Evolutionary conservation across 2,329 filamentous ascomycete species (phyloP), one percentile per base, ranked within the genome.

Genomic region (Mycogone perniciosa): DNA sequence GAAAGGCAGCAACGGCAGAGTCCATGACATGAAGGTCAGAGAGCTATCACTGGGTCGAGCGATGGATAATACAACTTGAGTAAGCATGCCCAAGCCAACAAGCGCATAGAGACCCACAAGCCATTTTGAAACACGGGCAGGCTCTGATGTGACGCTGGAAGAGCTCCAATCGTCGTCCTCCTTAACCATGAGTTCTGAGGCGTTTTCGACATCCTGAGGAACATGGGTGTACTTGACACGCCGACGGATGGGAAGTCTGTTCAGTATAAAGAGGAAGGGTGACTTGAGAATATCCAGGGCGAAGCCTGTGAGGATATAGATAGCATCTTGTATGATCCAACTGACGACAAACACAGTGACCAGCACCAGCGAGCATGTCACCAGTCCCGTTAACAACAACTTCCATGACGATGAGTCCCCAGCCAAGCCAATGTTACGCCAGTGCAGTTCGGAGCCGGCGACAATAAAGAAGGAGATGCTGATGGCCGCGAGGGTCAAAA

Each of bases 11-110:
- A 69, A 41, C 4, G 57, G 60, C 11, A 63, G 48, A 0, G 66
- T 67, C 63, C 65, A 69, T 0, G 66, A 69, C 48, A 68, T 59
- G 52, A 66, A 69, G 4, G 55, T 56, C 9, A 67, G 53, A 1
- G 65, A 64, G 33, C 57, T 57, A 20, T 65, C 64, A 9, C 51
- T 35, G 0, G 65, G 66, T 7, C 65, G 59, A 31, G 55, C 43
- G 4, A 59, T 34, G 2, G 55, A 53, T 4, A 59, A 47, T 7
- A 62, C 20, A 7, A 60, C 31, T n/a, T 63, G 58, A 7, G 54
- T 50, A 1, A 62, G 29, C n/a, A 64, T 31, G 4, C 34, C 26
- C 29, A 55, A n/a, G n/a, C 38, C 44, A 7, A 60, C 42, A 2
- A 52, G 5, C 2, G 48, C 30, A 31, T 60, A 58, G 7, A 47